A percentile compares a stretch with the other conserved stretches of the same genome.
phyloP scores from a whole-genome alignment of 495 filamentous ascomycete genomes.

The Talaromyces nanjingensis region DNA sequence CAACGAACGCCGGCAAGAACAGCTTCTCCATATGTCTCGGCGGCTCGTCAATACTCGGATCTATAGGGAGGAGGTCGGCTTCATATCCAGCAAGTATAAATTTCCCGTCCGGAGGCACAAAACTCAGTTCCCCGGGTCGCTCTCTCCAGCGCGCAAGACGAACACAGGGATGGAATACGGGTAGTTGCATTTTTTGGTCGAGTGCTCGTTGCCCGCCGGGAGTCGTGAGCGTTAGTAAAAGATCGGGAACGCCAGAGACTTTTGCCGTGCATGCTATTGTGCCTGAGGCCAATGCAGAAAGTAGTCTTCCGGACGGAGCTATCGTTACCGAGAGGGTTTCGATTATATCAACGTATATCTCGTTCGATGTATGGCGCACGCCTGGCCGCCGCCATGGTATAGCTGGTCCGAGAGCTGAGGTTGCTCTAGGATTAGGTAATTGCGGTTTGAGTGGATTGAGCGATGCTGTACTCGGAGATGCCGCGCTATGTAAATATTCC shows the following conservation, averaged over 20 bases:
- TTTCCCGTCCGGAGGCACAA: constrained; percentile 91
- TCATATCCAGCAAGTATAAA: constrained; percentile 94
- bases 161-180: constrained; percentile 95
- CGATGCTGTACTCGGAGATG: constrained; percentile 37
- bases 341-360: constrained; percentile 93
- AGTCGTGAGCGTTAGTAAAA: constrained; percentile 70
- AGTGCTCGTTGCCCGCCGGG: constrained; percentile 71
- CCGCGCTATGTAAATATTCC: constrained; percentile 12
- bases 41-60: constrained; percentile 34
- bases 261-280: constrained; percentile 94
- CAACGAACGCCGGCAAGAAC: constrained; percentile 72
- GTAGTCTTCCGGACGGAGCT: constrained; percentile 79
- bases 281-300: constrained; percentile 82
- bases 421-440: constrained; percentile 24
- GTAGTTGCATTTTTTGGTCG: constrained; percentile 68
- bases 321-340: constrained; percentile 83
- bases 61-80: constrained; percentile 75
- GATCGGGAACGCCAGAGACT: constrained; percentile 87
- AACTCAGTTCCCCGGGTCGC: constrained; percentile 81
- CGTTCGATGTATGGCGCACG: constrained; percentile 92
- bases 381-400: constrained; percentile 88
- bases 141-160: constrained; percentile 79
- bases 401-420: constrained; percentile 40
- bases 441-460: constrained; percentile 40
- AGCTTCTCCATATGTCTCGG: constrained; percentile 54